These are phyloP conservation scores for Salix udensis DNA, from an alignment of 345 rosid species.

Conservation along the genomic window DNA sequence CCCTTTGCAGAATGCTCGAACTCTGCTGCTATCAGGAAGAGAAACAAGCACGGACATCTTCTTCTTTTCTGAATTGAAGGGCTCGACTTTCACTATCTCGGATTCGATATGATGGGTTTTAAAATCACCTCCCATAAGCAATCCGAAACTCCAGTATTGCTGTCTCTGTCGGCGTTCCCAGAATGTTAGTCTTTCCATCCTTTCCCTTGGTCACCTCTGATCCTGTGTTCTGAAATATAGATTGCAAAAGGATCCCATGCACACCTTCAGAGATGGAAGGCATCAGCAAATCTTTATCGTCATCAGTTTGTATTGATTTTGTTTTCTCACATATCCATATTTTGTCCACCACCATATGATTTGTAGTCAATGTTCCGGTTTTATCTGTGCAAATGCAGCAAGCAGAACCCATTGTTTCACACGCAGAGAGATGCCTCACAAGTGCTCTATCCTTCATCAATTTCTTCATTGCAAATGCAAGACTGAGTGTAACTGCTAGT, in stretches of 20 bases:
- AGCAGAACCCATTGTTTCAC: constrained; percentile 98
- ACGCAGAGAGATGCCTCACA: constrained; percentile 87
- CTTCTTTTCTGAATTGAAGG: constrained; percentile 72
- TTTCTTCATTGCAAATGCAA: constrained; percentile 94
- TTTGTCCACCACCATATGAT: constrained; percentile 84
- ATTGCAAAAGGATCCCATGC: constrained; percentile 44
- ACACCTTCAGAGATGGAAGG: constrained; percentile 38
- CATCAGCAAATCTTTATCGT: constrained; percentile 22
- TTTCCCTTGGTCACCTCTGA: constrained; percentile 64
- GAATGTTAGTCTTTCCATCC: constrained; percentile 49
- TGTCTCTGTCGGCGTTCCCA: constrained; percentile 72
- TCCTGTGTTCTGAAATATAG: constrained; percentile 69
- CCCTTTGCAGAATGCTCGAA: constrained; percentile 37
- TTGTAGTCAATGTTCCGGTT: constrained; percentile 94
- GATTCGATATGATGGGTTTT: constrained; percentile 43
- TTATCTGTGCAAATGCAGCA: constrained; percentile 94
- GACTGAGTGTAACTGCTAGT: constrained; percentile 87
- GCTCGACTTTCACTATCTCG: constrained; percentile 60
- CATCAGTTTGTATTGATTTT: constrained; percentile 12
- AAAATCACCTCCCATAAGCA: constrained; percentile 59
- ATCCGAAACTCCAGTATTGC: constrained; percentile 67
- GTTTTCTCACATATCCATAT: constrained; percentile 60
- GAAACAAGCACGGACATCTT: constrained; percentile 65
- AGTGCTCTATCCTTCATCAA: constrained; percentile 84
- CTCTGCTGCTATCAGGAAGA: constrained; percentile 35